Evolutionary conservation across 768 basidiomycete genomes (phyloP).

Genomic region (Tephrocybe rancida): DNA sequence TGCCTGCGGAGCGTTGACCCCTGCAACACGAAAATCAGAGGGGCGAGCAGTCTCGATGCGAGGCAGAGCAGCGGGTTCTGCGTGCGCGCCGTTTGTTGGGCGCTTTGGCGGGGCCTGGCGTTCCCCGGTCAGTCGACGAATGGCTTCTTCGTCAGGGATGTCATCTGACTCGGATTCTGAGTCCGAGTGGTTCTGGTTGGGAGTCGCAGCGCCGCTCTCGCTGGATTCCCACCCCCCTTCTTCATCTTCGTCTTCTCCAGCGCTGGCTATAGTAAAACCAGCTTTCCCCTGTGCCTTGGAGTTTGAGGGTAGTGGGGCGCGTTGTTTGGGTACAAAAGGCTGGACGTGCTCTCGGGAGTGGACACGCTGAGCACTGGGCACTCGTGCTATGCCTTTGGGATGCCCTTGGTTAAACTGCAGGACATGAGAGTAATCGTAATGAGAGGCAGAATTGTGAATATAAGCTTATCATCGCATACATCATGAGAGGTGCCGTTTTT

Average conservation of each 20-base stretch:
- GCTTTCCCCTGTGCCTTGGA: conserved; percentile 40
- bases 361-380: conserved; percentile 36
- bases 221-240: conserved; percentile 76
- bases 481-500: conserved; percentile 47
- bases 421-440: neutral
- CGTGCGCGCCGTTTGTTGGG: conserved; percentile 5
- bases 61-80: conserved; percentile 22
- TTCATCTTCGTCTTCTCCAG: conserved; percentile 52
- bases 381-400: conserved; percentile 28
- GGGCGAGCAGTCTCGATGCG: conserved; percentile 40
- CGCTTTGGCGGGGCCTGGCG: conserved; percentile 13
- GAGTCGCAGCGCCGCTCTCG: conserved; percentile 75
- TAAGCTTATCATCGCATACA: conserved; percentile 34
- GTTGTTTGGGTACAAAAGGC: conserved; percentile 24
- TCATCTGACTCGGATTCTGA: conserved; percentile 41
- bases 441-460: conserved; percentile 13
- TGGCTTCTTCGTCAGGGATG: conserved; percentile 12
- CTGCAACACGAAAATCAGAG: conserved; percentile 28
- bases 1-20: conserved; percentile 7
- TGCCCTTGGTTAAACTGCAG: conserved; percentile 23
- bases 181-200: conserved; percentile 51
- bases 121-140: conserved; percentile 19
- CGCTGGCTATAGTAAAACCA: conserved; percentile 62
- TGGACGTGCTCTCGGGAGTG: conserved; percentile 35
- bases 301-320: conserved; percentile 20